A percentile compares a stretch with the other conserved stretches of the same genome.
Conservation (phyloP, 148 eudicot genomes). For the Camellia japonica region DNA sequence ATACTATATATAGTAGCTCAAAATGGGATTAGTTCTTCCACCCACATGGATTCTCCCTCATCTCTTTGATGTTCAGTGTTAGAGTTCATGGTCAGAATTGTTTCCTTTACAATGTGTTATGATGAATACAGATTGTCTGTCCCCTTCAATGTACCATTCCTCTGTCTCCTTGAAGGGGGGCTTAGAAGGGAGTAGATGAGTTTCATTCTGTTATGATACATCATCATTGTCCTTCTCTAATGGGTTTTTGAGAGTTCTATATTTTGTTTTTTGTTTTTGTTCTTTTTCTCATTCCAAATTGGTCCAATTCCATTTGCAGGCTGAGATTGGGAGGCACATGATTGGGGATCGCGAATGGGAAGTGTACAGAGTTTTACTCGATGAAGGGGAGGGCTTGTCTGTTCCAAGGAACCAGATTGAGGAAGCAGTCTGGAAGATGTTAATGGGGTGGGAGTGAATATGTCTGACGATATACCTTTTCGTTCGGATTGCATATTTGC, state of each 20-base stretch:
- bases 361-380: conserved; percentile 46
- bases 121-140: too few species aligned
- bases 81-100: background rate
- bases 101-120: background rate
- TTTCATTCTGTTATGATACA: too few species aligned
- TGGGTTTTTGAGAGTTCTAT: too few species aligned
- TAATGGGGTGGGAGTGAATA: conserved; percentile 58
- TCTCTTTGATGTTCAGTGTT: background rate
- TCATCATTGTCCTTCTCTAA: too few species aligned
- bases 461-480: background rate
- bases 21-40: background rate
- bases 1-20: background rate
- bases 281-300: background rate
- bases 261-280: background rate
- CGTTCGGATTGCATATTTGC: background rate
- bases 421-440: conserved; percentile 50
- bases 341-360: conserved; percentile 59
- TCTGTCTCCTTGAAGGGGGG: too few species aligned
- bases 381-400: conserved; percentile 37
- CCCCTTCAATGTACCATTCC: too few species aligned
- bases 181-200: too few species aligned
- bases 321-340: conserved; percentile 49
- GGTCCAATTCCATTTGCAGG: conserved; percentile 28
- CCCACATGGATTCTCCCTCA: background rate
- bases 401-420: conserved; percentile 32